These are phyloP conservation scores for Eucalyptus regnans DNA, from an alignment of 345 rosid species.

Conservation along the genomic window DNA sequence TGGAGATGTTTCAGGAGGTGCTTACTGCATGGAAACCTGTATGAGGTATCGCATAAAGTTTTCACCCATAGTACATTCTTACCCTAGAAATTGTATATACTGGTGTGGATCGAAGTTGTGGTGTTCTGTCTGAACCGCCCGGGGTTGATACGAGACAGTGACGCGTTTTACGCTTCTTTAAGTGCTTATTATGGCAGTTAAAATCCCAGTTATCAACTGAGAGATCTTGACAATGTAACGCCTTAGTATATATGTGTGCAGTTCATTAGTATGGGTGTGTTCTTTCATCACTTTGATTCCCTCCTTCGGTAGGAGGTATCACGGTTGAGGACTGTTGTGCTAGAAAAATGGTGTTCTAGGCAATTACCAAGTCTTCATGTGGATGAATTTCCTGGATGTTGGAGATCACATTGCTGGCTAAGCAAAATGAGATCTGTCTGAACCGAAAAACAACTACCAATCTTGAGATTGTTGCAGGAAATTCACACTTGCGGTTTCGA, in stretches of 20 bases:
- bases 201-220: neutral
- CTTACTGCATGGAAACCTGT: slow-evolving; percentile 69
- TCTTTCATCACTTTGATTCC: neutral
- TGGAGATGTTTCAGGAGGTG: slow-evolving; percentile 90
- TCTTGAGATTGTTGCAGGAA: neutral
- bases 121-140: neutral
- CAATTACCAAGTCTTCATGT: neutral
- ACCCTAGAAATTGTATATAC: neutral
- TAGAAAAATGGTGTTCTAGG: neutral
- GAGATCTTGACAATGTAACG: neutral
- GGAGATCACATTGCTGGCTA: neutral
- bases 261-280: neutral
- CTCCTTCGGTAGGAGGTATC: neutral
- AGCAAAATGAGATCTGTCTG: neutral
- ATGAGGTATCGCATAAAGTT: neutral
- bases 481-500: neutral
- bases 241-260: neutral
- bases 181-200: neutral
- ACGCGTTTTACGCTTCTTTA: neutral
- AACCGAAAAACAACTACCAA: neutral
- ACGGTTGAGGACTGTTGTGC: neutral
- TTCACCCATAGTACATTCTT: neutral
- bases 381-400: neutral
- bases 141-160: neutral
- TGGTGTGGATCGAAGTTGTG: neutral